phyloP scores from a whole-genome alignment of 176 grass and related monocot genomes.

The Canna indica region DNA sequence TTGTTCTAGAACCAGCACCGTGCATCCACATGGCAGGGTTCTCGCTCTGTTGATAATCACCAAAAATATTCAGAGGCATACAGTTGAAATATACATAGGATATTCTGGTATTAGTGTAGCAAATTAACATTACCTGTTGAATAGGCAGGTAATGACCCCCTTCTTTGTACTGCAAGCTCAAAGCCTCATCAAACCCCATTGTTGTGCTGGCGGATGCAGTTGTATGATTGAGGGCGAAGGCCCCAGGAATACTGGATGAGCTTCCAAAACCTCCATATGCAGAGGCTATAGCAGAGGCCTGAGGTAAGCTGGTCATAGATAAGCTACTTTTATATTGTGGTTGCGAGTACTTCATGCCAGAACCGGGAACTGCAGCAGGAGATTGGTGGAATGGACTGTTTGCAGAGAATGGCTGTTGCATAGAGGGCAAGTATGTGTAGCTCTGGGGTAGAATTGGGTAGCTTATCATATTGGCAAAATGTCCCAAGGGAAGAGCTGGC shows the following conservation, averaged over 20 bases:
- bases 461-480: slow-evolving; percentile 77
- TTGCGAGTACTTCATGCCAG: slow-evolving; percentile 76
- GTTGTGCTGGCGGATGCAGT: slow-evolving; percentile 44
- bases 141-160: slow-evolving; percentile 68
- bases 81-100: not conserved
- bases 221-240: slow-evolving; percentile 53
- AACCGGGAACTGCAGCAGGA: slow-evolving; percentile 46
- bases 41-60: slow-evolving; percentile 38
- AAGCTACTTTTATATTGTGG: slow-evolving; percentile 80
- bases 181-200: slow-evolving; percentile 69
- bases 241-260: slow-evolving; percentile 59
- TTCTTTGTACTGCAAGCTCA: slow-evolving; percentile 82
- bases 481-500: slow-evolving; percentile 61
- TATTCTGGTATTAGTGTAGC: not conserved
- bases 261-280: slow-evolving; percentile 78
- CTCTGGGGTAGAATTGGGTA: slow-evolving; percentile 78
- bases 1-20: slow-evolving; percentile 65
- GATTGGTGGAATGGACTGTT: slow-evolving; percentile 82
- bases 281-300: slow-evolving; percentile 53
- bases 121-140: slow-evolving; percentile 56
- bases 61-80: not conserved
- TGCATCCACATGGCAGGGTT: slow-evolving; percentile 87
- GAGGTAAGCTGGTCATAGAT: slow-evolving; percentile 53
- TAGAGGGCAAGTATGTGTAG: slow-evolving; percentile 70
- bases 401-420: slow-evolving; percentile 81